Percentiles rank a stretch among this genome's conserved stretches.
Conservation (phyloP, 768 basidiomycete genomes). For the Glaciozyma antarctica region DNA sequence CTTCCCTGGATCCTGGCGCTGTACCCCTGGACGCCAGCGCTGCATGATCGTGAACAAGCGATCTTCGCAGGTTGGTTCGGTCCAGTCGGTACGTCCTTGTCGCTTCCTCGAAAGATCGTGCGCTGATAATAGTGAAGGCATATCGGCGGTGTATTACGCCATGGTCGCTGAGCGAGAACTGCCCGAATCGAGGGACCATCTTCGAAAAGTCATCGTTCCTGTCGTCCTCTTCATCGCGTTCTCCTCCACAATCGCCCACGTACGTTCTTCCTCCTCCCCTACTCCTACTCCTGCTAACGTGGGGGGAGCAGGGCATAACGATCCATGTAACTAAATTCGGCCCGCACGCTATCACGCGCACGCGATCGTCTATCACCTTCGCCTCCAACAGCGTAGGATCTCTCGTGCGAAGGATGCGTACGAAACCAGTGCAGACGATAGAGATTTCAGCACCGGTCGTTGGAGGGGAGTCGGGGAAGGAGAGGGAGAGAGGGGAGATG, state of each 20-base stretch:
- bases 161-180: constrained; percentile 39
- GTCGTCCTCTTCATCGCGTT: constrained; percentile 42
- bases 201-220: constrained; percentile 37
- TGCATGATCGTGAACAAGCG: constrained; percentile 36
- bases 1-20: constrained; percentile 41
- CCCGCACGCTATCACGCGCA: constrained; percentile 21
- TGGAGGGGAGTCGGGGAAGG: no score
- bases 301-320: constrained; percentile 34
- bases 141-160: constrained; percentile 39
- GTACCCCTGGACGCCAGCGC: constrained; percentile 37
- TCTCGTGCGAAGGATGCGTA: not conserved
- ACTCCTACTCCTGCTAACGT: constrained; percentile 43
- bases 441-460: not conserved
- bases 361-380: constrained; percentile 6
- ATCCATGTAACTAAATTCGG: constrained; percentile 39
- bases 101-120: not conserved
- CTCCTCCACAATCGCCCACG: constrained; percentile 40
- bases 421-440: not conserved
- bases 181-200: constrained; percentile 37
- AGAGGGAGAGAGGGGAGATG: no score
- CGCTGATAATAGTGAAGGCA: constrained; percentile 13
- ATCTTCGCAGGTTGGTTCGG: constrained; percentile 41
- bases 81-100: constrained; percentile 29
- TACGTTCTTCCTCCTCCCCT: constrained; percentile 39
- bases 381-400: not conserved